Conservation (phyloP, 768 basidiomycete species). For the Russula olivacea region DNA sequence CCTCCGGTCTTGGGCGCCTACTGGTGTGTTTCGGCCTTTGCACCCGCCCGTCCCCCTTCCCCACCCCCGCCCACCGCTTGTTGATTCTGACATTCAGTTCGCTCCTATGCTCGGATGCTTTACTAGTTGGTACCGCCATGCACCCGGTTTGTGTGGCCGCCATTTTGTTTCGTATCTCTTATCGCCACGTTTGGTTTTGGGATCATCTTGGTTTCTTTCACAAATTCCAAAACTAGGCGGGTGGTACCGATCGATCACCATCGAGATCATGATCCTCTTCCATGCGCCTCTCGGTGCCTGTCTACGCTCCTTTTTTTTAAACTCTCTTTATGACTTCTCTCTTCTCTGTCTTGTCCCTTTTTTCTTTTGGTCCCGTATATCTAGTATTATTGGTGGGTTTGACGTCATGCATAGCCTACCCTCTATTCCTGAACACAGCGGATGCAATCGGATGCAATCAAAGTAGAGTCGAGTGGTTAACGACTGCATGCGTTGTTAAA, state of each 20-base stretch:
- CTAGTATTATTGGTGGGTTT: not conserved
- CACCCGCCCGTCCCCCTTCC: not conserved
- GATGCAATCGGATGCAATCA: constrained; percentile 5
- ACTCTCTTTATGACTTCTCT: not conserved
- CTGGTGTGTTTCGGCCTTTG: constrained; percentile 3
- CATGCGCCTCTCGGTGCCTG: not conserved
- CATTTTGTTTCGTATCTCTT: not conserved
- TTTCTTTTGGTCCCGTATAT: not conserved
- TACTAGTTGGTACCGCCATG: not conserved
- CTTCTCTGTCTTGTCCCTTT: not conserved
- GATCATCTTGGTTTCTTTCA: not conserved
- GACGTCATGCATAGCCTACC: constrained; percentile 14
- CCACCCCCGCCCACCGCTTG: not conserved
- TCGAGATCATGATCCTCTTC: constrained; percentile 7
- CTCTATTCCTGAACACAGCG: constrained; percentile 5
- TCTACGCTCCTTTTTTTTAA: not conserved
- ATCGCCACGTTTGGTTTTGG: constrained; percentile 5
- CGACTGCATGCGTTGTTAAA: not conserved
- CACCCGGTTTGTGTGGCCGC: not conserved
- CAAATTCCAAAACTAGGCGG: constrained; percentile 13
- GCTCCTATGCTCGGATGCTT: too few species aligned
- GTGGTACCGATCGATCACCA: constrained; percentile 14
- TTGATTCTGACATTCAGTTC: not conserved
- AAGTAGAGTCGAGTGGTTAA: not conserved
- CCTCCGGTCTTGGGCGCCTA: not conserved